These are phyloP conservation scores for Glebionis coronaria DNA, from an alignment of 129 eudicot species.

Conservation along the genomic window DNA sequence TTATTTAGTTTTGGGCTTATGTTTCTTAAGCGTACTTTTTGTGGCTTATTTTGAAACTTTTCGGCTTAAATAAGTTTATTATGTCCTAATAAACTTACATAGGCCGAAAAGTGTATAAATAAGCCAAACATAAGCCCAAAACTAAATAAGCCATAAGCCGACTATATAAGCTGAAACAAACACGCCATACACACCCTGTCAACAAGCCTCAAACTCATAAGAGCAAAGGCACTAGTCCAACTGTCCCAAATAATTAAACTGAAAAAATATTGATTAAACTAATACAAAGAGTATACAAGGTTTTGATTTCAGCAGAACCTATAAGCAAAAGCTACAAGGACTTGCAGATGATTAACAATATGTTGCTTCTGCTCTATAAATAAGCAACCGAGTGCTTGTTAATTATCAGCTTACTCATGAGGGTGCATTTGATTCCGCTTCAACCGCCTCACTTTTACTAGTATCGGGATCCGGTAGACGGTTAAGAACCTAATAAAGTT, in stretches of 20 bases:
- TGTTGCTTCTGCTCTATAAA: constrained; percentile 14
- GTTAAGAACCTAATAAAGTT: constrained; percentile 39
- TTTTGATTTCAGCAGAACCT: background rate
- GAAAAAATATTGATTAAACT: background rate
- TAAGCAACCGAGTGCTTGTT: background rate
- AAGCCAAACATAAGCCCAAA: too few species aligned
- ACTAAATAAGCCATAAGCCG: too few species aligned
- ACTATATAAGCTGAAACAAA: too few species aligned
- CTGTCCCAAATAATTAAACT: background rate
- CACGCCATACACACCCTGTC: too few species aligned
- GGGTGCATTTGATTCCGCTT: constrained; percentile 20
- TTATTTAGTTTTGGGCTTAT: too few species aligned
- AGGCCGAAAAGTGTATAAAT: too few species aligned
- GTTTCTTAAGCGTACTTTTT: too few species aligned
- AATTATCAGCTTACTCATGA: constrained; percentile 21
- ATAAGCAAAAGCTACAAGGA: background rate
- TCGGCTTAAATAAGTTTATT: too few species aligned
- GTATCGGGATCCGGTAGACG: constrained; percentile 37
- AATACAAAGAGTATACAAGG: background rate
- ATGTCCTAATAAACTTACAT: too few species aligned
- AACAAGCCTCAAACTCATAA: too few species aligned
- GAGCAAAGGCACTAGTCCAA: too few species aligned
- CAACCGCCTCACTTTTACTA: constrained; percentile 23
- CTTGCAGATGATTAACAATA: background rate
- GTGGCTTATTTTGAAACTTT: too few species aligned